These are phyloP conservation scores for Yamadazyma songkhlaensis DNA, from an alignment of 1,139 yeast genomes.

Conservation along the genomic window DNA sequence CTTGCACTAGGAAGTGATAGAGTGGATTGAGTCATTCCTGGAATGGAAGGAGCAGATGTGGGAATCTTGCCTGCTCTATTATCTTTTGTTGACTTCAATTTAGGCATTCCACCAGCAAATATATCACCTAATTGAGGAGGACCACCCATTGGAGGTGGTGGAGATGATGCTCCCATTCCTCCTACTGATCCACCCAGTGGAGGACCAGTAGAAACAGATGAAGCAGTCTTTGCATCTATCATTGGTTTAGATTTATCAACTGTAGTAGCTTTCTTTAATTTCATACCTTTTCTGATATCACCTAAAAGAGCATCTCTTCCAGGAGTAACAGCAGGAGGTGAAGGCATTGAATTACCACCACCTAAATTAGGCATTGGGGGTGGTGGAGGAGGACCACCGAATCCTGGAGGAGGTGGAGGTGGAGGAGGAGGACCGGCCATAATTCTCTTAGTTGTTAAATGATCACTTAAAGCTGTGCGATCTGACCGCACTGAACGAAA, in stretches of 20 bases:
- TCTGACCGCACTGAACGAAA: not conserved
- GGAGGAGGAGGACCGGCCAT: constrained; percentile 19
- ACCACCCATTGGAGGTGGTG: constrained; percentile 11
- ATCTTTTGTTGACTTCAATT: constrained; percentile 55
- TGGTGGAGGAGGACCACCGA: constrained; percentile 40
- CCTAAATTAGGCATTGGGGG: constrained; percentile 37
- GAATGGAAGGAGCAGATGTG: constrained; percentile 34
- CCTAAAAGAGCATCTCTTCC: constrained; percentile 81
- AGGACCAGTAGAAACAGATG: constrained; percentile 9
- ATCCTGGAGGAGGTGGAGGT: constrained; percentile 17
- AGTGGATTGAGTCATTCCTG: constrained; percentile 20
- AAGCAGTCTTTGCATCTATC: constrained; percentile 29
- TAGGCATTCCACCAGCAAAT: constrained; percentile 86
- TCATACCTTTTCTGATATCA: constrained; percentile 79
- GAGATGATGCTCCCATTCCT: constrained; percentile 11
- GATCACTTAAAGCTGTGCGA: no score
- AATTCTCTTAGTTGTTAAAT: not conserved
- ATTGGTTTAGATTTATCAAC: constrained; percentile 46
- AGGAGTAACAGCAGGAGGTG: constrained; percentile 35
- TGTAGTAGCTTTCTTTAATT: constrained; percentile 66
- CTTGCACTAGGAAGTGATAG: constrained; percentile 27
- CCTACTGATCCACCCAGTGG: constrained; percentile 8
- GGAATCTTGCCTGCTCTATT: constrained; percentile 45
- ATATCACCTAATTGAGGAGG: constrained; percentile 71
- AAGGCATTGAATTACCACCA: constrained; percentile 17